Percentiles rank a stretch among this genome's conserved stretches.
Evolutionary conservation across 805 yeast species (phyloP).

Genomic region (Cyberlindnera saturnus): DNA sequence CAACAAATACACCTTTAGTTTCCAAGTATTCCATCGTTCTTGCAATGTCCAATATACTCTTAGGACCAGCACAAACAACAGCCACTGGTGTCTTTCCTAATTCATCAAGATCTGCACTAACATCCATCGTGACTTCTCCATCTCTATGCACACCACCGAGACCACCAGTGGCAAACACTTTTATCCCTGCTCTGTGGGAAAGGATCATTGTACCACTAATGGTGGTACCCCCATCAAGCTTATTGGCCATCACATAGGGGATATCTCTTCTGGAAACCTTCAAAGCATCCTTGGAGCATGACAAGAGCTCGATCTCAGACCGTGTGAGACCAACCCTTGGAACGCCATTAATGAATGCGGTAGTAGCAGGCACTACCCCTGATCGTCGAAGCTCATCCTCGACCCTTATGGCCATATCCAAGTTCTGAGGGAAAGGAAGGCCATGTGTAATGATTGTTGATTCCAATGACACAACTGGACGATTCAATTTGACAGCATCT

Average conservation of each 20-base stretch:
- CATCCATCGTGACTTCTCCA: conserved; percentile 69
- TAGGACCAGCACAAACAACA: conserved; percentile 92
- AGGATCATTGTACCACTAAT: conserved; percentile 85
- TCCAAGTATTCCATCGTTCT: conserved; percentile 82
- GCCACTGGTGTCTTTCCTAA: conserved; percentile 76
- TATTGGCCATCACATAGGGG: conserved; percentile 58
- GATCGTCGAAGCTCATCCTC: conserved; percentile 51
- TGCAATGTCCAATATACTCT: conserved; percentile 73
- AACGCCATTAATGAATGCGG: conserved; percentile 66
- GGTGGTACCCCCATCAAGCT: conserved; percentile 80
- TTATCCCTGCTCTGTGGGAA: conserved; percentile 68
- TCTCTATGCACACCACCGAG: conserved; percentile 87
- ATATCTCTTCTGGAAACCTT: conserved; percentile 82
- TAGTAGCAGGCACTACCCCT: conserved; percentile 82
- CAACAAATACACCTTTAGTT: conserved; percentile 85
- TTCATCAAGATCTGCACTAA: conserved; percentile 85
- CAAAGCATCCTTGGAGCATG: conserved; percentile 27
- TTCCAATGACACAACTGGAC: conserved; percentile 78
- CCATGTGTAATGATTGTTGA: conserved; percentile 90
- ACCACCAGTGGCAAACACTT: conserved; percentile 90
- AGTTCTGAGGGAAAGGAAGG: conserved; percentile 71
- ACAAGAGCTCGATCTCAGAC: conserved; percentile 45
- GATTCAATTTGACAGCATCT: conserved; percentile 50
- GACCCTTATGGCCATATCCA: conserved; percentile 64
- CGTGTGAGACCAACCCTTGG: conserved; percentile 62